Evolutionary conservation across 352 stramenopile species (phyloP), one percentile per base, ranked within the genome.

Genomic region (Phytophthora sp.): DNA sequence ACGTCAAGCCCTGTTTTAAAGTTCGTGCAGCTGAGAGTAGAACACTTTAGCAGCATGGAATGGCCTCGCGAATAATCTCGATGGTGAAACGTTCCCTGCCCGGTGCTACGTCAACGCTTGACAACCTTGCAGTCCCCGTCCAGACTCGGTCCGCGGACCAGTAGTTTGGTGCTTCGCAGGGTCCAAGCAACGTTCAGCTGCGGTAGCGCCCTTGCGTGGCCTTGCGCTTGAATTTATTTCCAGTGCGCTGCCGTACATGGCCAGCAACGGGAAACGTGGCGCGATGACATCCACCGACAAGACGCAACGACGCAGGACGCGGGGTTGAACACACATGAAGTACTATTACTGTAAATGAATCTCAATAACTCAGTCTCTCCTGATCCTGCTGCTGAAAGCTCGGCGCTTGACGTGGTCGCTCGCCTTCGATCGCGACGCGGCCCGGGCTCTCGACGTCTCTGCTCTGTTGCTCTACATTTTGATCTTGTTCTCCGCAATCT

Each of bases 401-500:
- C 49, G 26, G 15, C 55, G 41, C 49, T 46, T 20, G n/a, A 28
- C 55, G 39, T 42, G 24, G 1, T 62, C 52, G 44, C 27, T 69
- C 37, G 31, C 53, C 41, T 51, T 65, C 54, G 39, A 56, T 51
- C 46, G 31, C 51, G 24, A 57, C 34, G 17, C 20, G 18, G 15
- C 23, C 20, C 26, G 28, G 46, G 12, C 45, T 44, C 58, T 62
- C 17, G 10, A 38, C 15, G 28, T 44, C 20, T 57, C 5, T 42
- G 26, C 35, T 18, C 31, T 38, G 6, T 42, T 3, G 8, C 31
- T 75, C 79, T 87, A 90, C 56, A 92, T 74, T 62, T 91, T 91
- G 31, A 92, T 68, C 70, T 90, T 89, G 66, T 78, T 76, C 34
- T 84, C 72, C 2, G 51, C 53, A 17, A 67, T 56, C 39, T 85